Conservation (phyloP, 2,329 filamentous ascomycete species). For the Trichoderma oligosporum region DNA sequence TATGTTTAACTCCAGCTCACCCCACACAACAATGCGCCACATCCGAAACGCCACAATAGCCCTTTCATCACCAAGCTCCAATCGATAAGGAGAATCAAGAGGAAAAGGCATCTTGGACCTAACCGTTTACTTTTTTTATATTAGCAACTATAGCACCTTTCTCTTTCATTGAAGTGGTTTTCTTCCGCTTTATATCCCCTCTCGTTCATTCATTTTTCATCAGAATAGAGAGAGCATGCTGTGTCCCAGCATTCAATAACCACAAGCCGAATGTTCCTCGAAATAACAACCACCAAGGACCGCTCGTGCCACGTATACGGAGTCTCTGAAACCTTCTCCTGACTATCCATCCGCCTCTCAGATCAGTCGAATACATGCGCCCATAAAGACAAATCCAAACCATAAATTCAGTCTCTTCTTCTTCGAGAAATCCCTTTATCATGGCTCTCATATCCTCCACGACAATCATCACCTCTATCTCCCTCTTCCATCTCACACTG, state of each 20-base stretch:
- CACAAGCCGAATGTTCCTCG: neutral
- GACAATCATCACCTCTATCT: slow-evolving; percentile 76
- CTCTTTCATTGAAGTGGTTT: neutral
- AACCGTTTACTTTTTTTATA: neutral
- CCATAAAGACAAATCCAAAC: neutral
- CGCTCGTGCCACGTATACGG: slow-evolving; percentile 14
- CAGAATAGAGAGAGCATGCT: neutral
- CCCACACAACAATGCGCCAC: slow-evolving; percentile 9
- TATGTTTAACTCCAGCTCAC: neutral
- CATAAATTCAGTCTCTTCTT: neutral
- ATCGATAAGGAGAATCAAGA: slow-evolving; percentile 14
- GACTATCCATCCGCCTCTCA: neutral
- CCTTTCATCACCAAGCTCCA: neutral
- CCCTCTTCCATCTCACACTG: slow-evolving; percentile 78
- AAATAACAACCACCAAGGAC: neutral
- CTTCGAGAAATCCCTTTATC: slow-evolving; percentile 23
- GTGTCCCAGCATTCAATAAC: no score
- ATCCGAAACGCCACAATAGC: slow-evolving; percentile 10
- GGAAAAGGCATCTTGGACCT: no score
- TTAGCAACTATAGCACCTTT: neutral
- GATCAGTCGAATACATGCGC: neutral
- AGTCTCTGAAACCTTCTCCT: neutral
- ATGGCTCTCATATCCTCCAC: slow-evolving; percentile 82
- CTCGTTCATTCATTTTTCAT: neutral
- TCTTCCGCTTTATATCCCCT: neutral